Base-by-base conservation (phyloP, 2,329 filamentous ascomycete genomes). In the Zasmidium angulare region DNA sequence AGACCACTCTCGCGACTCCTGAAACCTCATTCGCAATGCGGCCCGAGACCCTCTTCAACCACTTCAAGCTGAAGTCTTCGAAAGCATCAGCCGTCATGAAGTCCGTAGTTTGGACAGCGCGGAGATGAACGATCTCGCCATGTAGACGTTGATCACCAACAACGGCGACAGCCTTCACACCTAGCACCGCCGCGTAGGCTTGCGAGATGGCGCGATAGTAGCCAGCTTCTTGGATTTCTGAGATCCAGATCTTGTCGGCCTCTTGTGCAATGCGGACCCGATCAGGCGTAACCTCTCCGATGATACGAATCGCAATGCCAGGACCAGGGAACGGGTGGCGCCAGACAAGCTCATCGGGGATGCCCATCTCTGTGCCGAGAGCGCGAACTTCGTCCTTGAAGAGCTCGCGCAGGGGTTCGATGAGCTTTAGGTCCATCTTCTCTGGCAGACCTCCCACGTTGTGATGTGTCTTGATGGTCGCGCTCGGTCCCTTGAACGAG, bases 331-430 rank as follows among this genome's bases (percentile, higher is more conserved):
- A 92, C 22, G 89, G 89, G 70, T 92, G 89, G 29, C 90, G 81
- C 85, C 86, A 89, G 56, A 93, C 87, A 7, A 93, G 85, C n/a
- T 90, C 84, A 62, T 89, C 82, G 52, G 86, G 82, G 59, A 93
- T 90, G 23, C 86, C 86, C 2, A 93, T 80, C 62, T 89, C 80
- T 17, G 84, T 85, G 31, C 90, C 89, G 2, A 93, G 77, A 64
- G 82, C 77, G 59, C 89, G 82, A 23, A 91, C 90, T 77, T 95
- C 90, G 68, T 95, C 89, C 74, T 95, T 95, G 83, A 93, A 93
- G 26, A 95, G 80, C 71, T 90, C 86, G 47, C 89, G 82, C 0
- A 95, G 84, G 1, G 90, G 90, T 77, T 96, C 90, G 62, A 95
- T 89, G 36, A 91, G 81, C 76, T 89, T 87, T 50, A 90, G 79